These are phyloP conservation scores for Erodium moschatum DNA, from an alignment of 441 rosid genomes.

Conservation along the genomic window DNA sequence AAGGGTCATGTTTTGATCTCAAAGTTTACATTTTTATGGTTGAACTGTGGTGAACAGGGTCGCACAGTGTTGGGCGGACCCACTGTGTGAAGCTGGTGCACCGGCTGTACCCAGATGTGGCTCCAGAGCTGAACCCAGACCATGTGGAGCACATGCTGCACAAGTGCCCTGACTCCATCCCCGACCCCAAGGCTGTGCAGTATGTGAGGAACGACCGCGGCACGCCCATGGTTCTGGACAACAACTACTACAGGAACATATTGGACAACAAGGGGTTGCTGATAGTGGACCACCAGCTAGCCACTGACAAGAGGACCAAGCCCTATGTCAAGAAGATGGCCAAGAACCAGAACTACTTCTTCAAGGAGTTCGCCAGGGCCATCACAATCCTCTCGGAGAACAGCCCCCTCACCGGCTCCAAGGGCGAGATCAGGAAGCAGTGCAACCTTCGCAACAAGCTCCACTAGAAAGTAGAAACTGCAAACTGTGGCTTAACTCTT, in stretches of 20 bases:
- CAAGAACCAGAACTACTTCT: constrained; percentile 77
- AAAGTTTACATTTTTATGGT: no score
- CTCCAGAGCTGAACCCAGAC: constrained; percentile 67
- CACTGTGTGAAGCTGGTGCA: constrained; percentile 94
- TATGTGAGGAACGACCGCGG: constrained; percentile 94
- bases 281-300: constrained; percentile 83
- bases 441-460: constrained; percentile 81
- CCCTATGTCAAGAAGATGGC: constrained; percentile 95
- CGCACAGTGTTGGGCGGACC: constrained; percentile 93
- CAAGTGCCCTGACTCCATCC: constrained; percentile 84
- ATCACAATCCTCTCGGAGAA: constrained; percentile 75
- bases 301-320: constrained; percentile 72
- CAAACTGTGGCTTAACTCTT: constrained; percentile 12
- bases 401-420: constrained; percentile 74
- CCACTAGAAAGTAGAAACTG: constrained; percentile 31
- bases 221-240: constrained; percentile 83
- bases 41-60: constrained; percentile 31
- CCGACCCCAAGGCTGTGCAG: constrained; percentile 93
- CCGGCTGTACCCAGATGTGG: constrained; percentile 80
- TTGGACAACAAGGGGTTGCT: constrained; percentile 86
- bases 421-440: constrained; percentile 90
- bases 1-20: no score
- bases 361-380: constrained; percentile 82
- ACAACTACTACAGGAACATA: constrained; percentile 89
- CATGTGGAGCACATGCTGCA: constrained; percentile 79